phyloP scores from a whole-genome alignment of 495 filamentous ascomycete genomes.

The Daldinia caldariorum region DNA sequence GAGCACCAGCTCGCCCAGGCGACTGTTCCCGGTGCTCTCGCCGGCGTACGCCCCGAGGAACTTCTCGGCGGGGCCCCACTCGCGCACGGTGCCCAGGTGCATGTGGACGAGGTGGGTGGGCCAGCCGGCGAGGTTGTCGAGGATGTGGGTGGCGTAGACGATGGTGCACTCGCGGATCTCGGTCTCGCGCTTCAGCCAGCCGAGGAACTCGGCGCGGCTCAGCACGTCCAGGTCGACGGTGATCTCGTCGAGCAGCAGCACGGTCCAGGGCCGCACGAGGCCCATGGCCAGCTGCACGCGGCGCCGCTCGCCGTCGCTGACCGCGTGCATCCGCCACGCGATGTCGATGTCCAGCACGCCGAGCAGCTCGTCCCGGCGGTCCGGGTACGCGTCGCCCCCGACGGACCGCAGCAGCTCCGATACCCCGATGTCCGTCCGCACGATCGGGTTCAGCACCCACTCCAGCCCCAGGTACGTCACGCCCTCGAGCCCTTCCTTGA shows the following conservation, averaged over 20 bases:
- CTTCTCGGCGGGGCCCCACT: slow-evolving; percentile 75
- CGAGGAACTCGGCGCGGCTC: slow-evolving; percentile 82
- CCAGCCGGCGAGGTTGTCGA: slow-evolving; percentile 93
- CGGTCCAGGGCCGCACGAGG: slow-evolving; percentile 88
- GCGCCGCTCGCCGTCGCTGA: slow-evolving; percentile 89
- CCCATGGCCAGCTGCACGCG: slow-evolving; percentile 97
- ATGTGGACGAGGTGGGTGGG: slow-evolving; percentile 96
- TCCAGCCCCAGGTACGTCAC: slow-evolving; percentile 97
- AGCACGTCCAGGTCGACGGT: slow-evolving; percentile 96
- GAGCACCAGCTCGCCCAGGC: slow-evolving; percentile 84
- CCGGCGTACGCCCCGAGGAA: slow-evolving; percentile 56
- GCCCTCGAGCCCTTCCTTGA: slow-evolving; percentile 85
- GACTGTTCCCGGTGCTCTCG: slow-evolving; percentile 71
- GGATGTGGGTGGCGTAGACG: slow-evolving; percentile 96
- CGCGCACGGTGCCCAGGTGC: slow-evolving; percentile 84
- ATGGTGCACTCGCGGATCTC: slow-evolving; percentile 83
- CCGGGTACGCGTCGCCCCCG: slow-evolving; percentile 83
- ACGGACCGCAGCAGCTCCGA: slow-evolving; percentile 83
- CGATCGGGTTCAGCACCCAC: slow-evolving; percentile 98
- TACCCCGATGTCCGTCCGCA: slow-evolving; percentile 93
- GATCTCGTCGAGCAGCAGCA: slow-evolving; percentile 94
- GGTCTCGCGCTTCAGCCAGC: slow-evolving; percentile 87
- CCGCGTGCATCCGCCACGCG: slow-evolving; percentile 92
- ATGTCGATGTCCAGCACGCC: slow-evolving; percentile 91
- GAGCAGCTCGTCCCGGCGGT: slow-evolving; percentile 85